Evolutionary conservation across 805 yeast genomes (phyloP), one percentile per base, ranked within the genome.

Genomic region (Lachancea fermentati): DNA sequence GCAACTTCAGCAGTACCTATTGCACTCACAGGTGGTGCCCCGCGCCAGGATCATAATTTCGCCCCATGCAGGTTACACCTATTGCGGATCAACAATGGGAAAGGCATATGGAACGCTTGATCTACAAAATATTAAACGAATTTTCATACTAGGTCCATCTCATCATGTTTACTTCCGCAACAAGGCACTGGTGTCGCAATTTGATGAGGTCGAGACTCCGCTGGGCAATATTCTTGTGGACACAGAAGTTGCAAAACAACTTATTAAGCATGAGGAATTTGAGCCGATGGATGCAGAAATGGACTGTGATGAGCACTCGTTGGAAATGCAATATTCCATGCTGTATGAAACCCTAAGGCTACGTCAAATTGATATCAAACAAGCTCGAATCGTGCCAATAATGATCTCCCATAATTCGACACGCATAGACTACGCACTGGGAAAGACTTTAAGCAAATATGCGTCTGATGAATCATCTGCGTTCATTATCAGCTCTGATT

Each of bases 251-350:
- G 63, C 67, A 16, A 40, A 58, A 1, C 50, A 63, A 13, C 42
- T 40, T 6, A 36, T 42, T n/a, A 43, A 37, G 3, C 31, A 51
- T 18, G 60, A 61, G 2, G 47, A 71, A 4, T 79, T 85, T 49
- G 65, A 67, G 43, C 61, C 57, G 40, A 83, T 88, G 94, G 59
- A 69, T 19, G 46, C 59, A 2, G 72, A 67, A 0, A 70, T 71
- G 11, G 98, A 93, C 58, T 78, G 79, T 44, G 83, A 81, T 13
- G 98, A 93, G 58, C 98, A 93, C 59, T 81, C 93, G 37, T 76
- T 93, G 53, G 98, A 93, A 55, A 85, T 93, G 96, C 97, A 93
- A 61, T 73, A 82, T 56, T 96, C 97, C 0, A 58, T 52, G 61
- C 36, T 54, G 22, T 49, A 39, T n/a, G 80, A 76, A 44, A 64